These are phyloP conservation scores for Carex parvula DNA, from an alignment of 176 grass and related monocot species.

Conservation along the genomic window DNA sequence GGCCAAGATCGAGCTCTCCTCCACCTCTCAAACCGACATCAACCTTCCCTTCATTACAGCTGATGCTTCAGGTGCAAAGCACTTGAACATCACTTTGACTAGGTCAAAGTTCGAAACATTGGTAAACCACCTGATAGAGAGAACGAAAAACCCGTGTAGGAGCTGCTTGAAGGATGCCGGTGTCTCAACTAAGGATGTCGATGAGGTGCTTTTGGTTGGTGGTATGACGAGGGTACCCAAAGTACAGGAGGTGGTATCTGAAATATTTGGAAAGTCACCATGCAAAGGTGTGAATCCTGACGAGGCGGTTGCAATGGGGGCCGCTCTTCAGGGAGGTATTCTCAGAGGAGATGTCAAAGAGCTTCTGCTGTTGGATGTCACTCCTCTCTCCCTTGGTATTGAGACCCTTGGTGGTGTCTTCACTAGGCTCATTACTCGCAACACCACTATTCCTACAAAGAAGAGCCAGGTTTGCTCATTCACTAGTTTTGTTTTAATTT, in stretches of 20 bases:
- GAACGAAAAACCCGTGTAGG: conserved; percentile 59
- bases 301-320: conserved; percentile 73
- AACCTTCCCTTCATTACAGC: conserved; percentile 77
- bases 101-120: conserved; percentile 64
- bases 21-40: conserved; percentile 66
- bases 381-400: conserved; percentile 71
- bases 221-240: conserved; percentile 82
- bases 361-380: conserved; percentile 68
- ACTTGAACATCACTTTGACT: conserved; percentile 69
- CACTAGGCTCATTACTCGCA: conserved; percentile 70
- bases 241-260: conserved; percentile 59
- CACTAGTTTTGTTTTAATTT: background rate
- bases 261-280: conserved; percentile 59
- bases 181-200: conserved; percentile 59
- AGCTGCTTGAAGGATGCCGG: conserved; percentile 68
- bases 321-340: conserved; percentile 72
- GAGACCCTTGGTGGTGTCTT: conserved; percentile 80
- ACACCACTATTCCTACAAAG: conserved; percentile 79
- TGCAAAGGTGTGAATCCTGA: conserved; percentile 81
- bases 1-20: conserved; percentile 73
- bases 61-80: conserved; percentile 70
- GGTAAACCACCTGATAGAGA: conserved; percentile 60
- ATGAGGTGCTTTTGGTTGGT: conserved; percentile 77
- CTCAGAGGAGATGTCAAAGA: conserved; percentile 79
- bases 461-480: conserved; percentile 48